Conservation (phyloP, 2,329 filamentous ascomycete species). For the Calonectria hawksworthii region DNA sequence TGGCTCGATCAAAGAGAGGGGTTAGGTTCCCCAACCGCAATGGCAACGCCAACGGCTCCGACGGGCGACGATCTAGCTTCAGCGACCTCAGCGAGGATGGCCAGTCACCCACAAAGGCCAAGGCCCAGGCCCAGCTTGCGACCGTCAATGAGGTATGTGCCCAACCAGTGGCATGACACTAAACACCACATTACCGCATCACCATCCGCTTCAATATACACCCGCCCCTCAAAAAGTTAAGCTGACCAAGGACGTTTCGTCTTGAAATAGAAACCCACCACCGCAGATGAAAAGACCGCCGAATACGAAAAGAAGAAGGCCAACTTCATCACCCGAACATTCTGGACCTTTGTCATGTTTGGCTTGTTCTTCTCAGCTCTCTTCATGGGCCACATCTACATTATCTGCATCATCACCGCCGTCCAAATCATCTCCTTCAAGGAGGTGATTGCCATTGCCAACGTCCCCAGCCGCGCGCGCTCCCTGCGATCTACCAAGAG, state of each 20-base stretch:
- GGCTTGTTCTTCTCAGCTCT: slow-evolving; percentile 90
- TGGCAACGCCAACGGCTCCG: slow-evolving; percentile 49
- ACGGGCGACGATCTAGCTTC: slow-evolving; percentile 77
- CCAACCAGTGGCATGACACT: neutral
- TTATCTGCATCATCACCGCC: slow-evolving; percentile 92
- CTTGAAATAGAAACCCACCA: slow-evolving; percentile 56
- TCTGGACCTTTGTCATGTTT: slow-evolving; percentile 99
- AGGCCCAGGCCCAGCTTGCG: slow-evolving; percentile 48
- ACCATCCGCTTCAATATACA: neutral
- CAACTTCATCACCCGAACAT: slow-evolving; percentile 95
- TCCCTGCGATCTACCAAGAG: slow-evolving; percentile 95
- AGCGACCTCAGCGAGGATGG: slow-evolving; percentile 76
- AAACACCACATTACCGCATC: neutral
- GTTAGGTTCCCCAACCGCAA: slow-evolving; percentile 68
- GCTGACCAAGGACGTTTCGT: slow-evolving; percentile 34
- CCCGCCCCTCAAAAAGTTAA: neutral
- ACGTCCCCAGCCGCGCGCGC: slow-evolving; percentile 91
- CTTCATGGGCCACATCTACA: slow-evolving; percentile 97
- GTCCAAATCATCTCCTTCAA: slow-evolving; percentile 99
- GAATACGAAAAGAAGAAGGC: slow-evolving; percentile 99
- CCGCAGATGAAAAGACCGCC: slow-evolving; percentile 57
- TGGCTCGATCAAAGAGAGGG: slow-evolving; percentile 61
- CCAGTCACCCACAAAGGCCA: slow-evolving; percentile 49
- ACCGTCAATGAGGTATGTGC: slow-evolving; percentile 54
- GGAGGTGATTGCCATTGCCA: slow-evolving; percentile 98